phyloP scores from a whole-genome alignment of 225 moss, liverwort and hornwort species.

The Climacium dendroides region DNA sequence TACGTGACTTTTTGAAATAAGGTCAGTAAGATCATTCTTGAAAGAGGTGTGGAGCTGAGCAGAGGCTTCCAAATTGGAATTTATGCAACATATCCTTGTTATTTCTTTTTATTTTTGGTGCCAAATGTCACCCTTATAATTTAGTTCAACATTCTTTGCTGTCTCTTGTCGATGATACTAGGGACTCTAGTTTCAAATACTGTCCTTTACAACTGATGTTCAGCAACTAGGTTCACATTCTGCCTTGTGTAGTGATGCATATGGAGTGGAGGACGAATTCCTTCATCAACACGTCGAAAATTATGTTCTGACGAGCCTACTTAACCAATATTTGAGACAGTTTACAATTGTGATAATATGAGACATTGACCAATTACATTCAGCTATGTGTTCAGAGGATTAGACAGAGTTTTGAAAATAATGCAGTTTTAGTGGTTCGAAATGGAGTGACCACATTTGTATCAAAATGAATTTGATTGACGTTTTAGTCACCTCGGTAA shows the following conservation, averaged over 20 bases:
- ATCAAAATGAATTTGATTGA: not conserved
- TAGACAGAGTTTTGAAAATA: not conserved
- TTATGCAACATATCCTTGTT: slow-evolving; percentile 11
- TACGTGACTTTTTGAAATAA: slow-evolving; percentile 39
- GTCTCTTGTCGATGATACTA: not conserved
- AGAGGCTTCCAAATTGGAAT: slow-evolving; percentile 47
- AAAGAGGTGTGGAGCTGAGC: slow-evolving; percentile 23
- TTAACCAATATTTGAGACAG: not conserved
- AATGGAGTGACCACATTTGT: not conserved
- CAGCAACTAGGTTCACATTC: not conserved
- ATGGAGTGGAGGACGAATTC: not conserved
- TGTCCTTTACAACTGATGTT: not conserved
- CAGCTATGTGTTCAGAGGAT: not conserved
- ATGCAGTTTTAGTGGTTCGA: not conserved
- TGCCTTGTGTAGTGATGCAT: not conserved
- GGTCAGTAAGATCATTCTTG: slow-evolving; percentile 28
- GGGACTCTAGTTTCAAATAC: not conserved
- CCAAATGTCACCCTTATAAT: slow-evolving; percentile 24
- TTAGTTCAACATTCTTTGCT: not conserved
- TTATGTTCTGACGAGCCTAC: not conserved
- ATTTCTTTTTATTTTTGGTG: slow-evolving; percentile 19
- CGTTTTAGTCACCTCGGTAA: not conserved
- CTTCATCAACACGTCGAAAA: not conserved
- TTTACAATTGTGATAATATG: not conserved
- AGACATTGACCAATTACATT: not conserved